Evolutionary conservation across 2,329 filamentous ascomycete genomes (phyloP), one percentile per base, ranked within the genome.

Genomic region (Pyrenophora tritici-repentis): DNA sequence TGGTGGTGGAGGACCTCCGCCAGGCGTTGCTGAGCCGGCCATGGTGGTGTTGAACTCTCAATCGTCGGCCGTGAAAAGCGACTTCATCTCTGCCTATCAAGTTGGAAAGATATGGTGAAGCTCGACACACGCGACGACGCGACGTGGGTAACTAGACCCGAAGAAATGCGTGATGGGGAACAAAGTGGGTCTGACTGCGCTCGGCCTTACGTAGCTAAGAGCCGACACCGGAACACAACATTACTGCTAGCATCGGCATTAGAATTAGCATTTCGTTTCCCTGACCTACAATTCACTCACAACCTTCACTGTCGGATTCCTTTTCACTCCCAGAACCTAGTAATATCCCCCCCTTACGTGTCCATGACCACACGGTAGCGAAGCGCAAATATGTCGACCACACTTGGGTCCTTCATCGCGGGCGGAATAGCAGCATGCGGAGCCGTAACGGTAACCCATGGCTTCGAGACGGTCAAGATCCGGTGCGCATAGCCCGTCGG

Each of bases 401-500:
- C 77, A n/a, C 66, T 75, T 39, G 78, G 78, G 75, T 90, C 91
- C 56, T 99, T 99, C 80, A 86, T 97, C 68, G 93, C 94, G 50
- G 94, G 94, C 73, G 94, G 94, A 72, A 89, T 99, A 71, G 94
- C 94, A 71, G 94, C 94, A 61, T 97, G 93, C 78, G 94, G 94
- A 71, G 94, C 94, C 60, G 94, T 99, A 50, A 97, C 93, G 34
- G 92, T 95, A 61, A 97, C 94, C 42, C 94, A 99, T 76, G 92
- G 92, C 50, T 97, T 97, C 78, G 94, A 99, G 78, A 97, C 93
- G 10, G 91, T 99, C 73, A 99, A 99, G 84, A 97, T 97, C 72
- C 89, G 92, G 88, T 92, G 80, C 71, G 81, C 71, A 54, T 42
- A 43, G 22, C 34, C 10, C 14, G 18, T 42, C 18, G 36, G 36